These are phyloP conservation scores for Colletotrichum viniferum DNA, from an alignment of 2,329 filamentous ascomycete species.

Conservation along the genomic window DNA sequence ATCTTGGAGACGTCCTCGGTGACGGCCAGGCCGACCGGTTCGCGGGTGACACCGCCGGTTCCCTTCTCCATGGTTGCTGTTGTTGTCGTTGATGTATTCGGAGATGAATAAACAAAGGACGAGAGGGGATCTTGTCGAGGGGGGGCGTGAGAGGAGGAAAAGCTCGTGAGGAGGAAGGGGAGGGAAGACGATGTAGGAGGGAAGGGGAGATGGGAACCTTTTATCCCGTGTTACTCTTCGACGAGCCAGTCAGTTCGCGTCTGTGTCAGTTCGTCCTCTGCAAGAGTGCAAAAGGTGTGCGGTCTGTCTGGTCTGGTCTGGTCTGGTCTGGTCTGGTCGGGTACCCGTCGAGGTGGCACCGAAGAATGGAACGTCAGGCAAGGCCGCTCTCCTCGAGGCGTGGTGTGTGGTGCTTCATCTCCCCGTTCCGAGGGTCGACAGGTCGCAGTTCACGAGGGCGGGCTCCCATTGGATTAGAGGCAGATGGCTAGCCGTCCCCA, in stretches of 20 bases:
- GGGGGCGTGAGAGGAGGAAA: neutral
- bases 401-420: constrained; percentile 16
- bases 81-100: neutral
- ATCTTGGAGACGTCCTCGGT: constrained; percentile 61
- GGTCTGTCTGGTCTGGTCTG: neutral
- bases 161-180: constrained; percentile 9
- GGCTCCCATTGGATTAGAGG: constrained; percentile 12
- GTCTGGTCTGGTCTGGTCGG: neutral
- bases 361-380: constrained; percentile 7
- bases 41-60: constrained; percentile 15
- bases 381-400: neutral
- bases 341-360: neutral
- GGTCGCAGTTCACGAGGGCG: constrained; percentile 5
- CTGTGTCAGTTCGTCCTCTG: constrained; percentile 4
- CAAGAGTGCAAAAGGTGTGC: no score
- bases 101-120: neutral
- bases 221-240: constrained; percentile 12
- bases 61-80: constrained; percentile 15
- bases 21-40: constrained; percentile 35
- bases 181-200: neutral
- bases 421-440: constrained; percentile 3
- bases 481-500: constrained; percentile 19
- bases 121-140: constrained; percentile 5
- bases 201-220: constrained; percentile 16
- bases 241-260: constrained; percentile 10